Base-by-base conservation (phyloP, 2,329 filamentous ascomycete genomes). In the Sphaceloma murrayae region DNA sequence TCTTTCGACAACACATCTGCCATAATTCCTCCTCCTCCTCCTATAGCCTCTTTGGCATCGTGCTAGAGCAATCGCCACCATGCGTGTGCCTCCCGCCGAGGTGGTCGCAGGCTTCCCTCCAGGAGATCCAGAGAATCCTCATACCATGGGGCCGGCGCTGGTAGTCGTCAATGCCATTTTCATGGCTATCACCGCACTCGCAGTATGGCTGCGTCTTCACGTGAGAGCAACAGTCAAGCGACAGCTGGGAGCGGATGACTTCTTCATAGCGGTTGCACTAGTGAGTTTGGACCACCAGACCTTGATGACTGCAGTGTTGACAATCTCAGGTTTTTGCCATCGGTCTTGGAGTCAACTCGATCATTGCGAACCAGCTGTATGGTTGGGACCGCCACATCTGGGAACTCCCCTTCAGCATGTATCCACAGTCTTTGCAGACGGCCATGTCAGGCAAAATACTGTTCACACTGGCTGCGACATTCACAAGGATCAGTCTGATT, bases 301-400 rank as follows among this genome's bases (percentile, higher is more conserved):
- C n/a, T n/a, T n/a, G n/a, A n/a, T n/a, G n/a, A n/a, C n/a, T n/a
- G n/a, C n/a, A n/a, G n/a, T n/a, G n/a, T n/a, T n/a, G n/a, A n/a
- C n/a, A n/a, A n/a, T n/a, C n/a, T n/a, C n/a, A 65, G 63, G 40
- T 65, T 9, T 61, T 58, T 40, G 58, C 65, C 1, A 45, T 67
- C 3, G 62, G 56, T 10, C 53, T 68, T 34, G 65, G 61, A 17
- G 47, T 53, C 6, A 47, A 58, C 7, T 63, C 69, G 14, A 54
- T 68, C 1, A 50, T 68, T n/a, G 66, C 65, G 1, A 65, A 68
- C 31, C 49, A 55, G 9, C 45, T 45, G 8, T 68, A 59, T 49
- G 62, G 63, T 24, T 70, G 66, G 66, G 54, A 65, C 34, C 56
- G 63, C 30, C 66, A 69, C 51, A 50, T 66, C 17, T 68, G 60